phyloP scores from a whole-genome alignment of 1,139 yeast species.

The Arxiozyma slooffiae region DNA sequence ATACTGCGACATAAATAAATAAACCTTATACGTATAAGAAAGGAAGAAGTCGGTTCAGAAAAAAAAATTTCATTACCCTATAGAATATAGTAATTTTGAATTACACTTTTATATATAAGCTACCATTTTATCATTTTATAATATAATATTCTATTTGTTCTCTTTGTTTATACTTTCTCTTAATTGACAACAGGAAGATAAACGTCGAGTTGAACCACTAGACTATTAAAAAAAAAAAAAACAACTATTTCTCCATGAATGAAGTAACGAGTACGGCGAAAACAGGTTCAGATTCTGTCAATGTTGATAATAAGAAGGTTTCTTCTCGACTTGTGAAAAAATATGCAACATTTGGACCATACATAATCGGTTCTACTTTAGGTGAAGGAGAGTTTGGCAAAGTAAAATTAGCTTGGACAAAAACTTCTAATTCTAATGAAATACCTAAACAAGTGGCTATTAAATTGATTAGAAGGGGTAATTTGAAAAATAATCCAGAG shows the following conservation, averaged over 20 bases:
- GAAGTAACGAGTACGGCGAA: not conserved
- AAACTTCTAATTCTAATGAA: conserved; percentile 6
- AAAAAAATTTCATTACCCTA: too few relatives aligned
- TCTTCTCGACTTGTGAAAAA: conserved; percentile 22
- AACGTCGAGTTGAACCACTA: not conserved
- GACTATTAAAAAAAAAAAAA: too few relatives aligned
- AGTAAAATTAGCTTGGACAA: conserved; percentile 92
- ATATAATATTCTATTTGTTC: too few relatives aligned
- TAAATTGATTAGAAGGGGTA: conserved; percentile 78
- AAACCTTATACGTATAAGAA: too few relatives aligned
- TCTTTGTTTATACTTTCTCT: not conserved
- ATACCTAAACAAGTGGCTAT: conserved; percentile 72
- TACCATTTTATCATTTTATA: not conserved
- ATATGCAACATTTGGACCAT: conserved; percentile 65
- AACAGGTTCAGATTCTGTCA: not conserved
- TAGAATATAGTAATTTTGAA: too few relatives aligned
- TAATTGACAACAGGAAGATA: not conserved
- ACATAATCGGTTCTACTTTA: conserved; percentile 82
- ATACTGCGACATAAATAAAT: not conserved
- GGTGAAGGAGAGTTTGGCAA: conserved; percentile 98
- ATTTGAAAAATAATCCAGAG: conserved; percentile 73
- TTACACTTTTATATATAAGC: too few relatives aligned
- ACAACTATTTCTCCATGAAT: not conserved
- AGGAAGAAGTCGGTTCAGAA: not conserved
- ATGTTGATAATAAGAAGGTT: not conserved